Base-by-base conservation (phyloP, 371 early-diverging fungal species). In the Fennellomyces sp. region DNA sequence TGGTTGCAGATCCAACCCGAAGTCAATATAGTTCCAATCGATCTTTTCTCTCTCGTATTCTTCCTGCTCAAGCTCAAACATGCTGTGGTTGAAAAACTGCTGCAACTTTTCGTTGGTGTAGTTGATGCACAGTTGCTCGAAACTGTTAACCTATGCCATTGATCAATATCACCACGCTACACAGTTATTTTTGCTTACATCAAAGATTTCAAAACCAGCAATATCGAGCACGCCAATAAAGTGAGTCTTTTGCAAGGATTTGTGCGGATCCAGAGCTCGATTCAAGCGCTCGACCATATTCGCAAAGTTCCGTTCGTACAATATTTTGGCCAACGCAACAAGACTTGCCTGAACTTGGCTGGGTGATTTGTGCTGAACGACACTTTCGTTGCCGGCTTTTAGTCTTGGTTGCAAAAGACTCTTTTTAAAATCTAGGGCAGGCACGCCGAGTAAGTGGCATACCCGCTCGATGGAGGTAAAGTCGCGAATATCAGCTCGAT, bases 21-120 rank as follows among this genome's bases (percentile, higher is more conserved):
- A 99, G 78, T 99, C 99, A 58, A 99, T 97, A 70, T 94, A 97
- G 69, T 95, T 91, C 97, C 99, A 99, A 48, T 99, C 97, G 61
- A 99, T 99, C 51, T 93, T 91, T 79, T 99, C 99, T 35, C 87
- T 86, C 62, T 88, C 80, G 82, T 99, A 99, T 70, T 99, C 97
- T 72, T 98, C 97, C 73, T 99, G 99, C 78, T 99, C 99, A 13
- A 98, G 82, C 35, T 95, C 92, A 82, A 99, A 99, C 99, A 99
- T 99, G 72, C 98, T 96, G 78, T 99, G 99, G 80, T 99, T 99
- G 85, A 99, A 99, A 81, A 99, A 99, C 71, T 99, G 99, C 75
- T 99, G 99, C 12, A 99, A 89, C 63, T 95, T 94, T 74, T 99
- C 99, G 78, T 99, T 99, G 31, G 99, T 99, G 76, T 99, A 99